These are phyloP conservation scores for Eucommia ulmoides DNA, from an alignment of 257 asterid species.

Conservation along the genomic window DNA sequence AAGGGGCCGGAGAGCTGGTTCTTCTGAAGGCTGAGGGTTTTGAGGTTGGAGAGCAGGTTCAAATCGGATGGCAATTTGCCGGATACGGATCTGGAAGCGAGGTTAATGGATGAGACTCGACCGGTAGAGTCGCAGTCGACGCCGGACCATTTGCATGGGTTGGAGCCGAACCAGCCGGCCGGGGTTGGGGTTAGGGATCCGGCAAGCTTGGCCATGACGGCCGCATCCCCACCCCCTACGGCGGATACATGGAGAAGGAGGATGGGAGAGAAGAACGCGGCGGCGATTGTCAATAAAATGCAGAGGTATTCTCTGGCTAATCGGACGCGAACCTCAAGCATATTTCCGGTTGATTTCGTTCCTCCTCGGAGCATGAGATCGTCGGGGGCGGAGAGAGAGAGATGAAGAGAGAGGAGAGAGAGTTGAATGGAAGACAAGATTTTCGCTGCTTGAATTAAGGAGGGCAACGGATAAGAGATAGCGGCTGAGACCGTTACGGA, in stretches of 20 bases:
- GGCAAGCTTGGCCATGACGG: constrained; percentile 49
- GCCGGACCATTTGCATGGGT: constrained; percentile 67
- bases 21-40: constrained; percentile 36
- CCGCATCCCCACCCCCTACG: constrained; percentile 30
- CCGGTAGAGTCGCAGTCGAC: constrained; percentile 40
- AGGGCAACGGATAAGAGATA: no score
- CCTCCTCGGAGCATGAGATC: no score
- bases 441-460: no score
- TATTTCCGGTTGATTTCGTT: no score
- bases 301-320: no score
- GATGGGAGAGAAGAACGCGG: no score
- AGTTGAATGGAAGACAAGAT: no score
- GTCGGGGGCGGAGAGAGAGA: no score
- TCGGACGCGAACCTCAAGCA: no score
- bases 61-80: constrained; percentile 45
- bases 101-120: constrained; percentile 36
- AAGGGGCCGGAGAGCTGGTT: constrained; percentile 48
- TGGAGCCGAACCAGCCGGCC: constrained; percentile 37
- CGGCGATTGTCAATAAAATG: no score
- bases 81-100: constrained; percentile 29
- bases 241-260: constrained; percentile 24
- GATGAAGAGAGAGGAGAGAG: no score
- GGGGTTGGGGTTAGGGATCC: constrained; percentile 41
- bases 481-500: no score
- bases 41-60: constrained; percentile 45